Evolutionary conservation across 345 rosid species (phyloP).

Genomic region (Murraya koenigii): DNA sequence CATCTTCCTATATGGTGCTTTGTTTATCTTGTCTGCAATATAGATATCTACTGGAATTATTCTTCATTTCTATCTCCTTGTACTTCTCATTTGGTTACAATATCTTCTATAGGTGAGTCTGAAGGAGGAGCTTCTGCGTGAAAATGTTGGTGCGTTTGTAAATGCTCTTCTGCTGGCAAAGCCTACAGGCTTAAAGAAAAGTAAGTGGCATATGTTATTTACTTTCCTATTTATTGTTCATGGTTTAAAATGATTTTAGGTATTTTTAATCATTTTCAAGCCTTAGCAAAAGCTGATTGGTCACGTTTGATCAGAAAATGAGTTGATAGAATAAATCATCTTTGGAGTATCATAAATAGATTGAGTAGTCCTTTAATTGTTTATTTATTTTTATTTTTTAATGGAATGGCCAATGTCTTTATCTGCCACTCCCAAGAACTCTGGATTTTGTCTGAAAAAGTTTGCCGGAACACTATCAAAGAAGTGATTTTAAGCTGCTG

Average conservation of each 20-base stretch:
- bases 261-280: neutral
- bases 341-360: neutral
- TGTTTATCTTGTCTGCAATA: neutral
- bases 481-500: neutral
- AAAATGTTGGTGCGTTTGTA: constrained; percentile 90
- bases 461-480: neutral
- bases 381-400: neutral
- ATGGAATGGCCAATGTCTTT: too few relatives aligned
- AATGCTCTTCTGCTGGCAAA: constrained; percentile 85
- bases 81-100: constrained; percentile 1
- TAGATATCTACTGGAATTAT: neutral
- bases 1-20: constrained; percentile 5
- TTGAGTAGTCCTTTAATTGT: neutral
- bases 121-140: constrained; percentile 68
- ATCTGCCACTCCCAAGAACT: neutral
- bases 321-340: neutral
- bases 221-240: neutral
- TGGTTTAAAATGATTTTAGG: neutral
- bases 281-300: neutral
- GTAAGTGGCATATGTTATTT: constrained; percentile 39
- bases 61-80: neutral
- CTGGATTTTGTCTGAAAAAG: neutral
- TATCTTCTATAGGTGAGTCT: constrained; percentile 53
- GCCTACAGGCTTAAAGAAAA: constrained; percentile 94
- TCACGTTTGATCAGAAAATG: neutral